A percentile compares a stretch with the other conserved stretches of the same genome.
phyloP scores from a whole-genome alignment of 768 basidiomycete genomes.

The Boletus subparvulus region DNA sequence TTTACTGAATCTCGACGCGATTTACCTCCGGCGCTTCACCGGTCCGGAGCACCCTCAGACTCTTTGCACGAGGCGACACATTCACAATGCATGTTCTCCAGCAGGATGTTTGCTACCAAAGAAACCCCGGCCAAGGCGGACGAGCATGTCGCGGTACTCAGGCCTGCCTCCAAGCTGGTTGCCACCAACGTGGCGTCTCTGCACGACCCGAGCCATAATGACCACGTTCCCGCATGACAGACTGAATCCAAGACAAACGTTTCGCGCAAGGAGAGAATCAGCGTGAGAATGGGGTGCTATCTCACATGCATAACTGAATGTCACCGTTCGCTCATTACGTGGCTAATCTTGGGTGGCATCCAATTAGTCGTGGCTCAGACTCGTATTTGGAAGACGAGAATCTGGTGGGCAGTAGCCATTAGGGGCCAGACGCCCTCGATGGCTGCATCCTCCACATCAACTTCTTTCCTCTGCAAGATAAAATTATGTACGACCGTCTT shows the following conservation, averaged over 20 bases:
- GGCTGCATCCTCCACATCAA: conserved; percentile 28
- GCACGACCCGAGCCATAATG: no score
- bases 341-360: neutral
- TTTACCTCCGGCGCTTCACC: neutral
- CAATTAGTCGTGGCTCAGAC: neutral
- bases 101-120: conserved; percentile 1
- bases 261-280: neutral
- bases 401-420: conserved; percentile 31
- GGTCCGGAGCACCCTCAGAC: neutral
- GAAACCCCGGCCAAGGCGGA: neutral
- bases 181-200: neutral
- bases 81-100: conserved; percentile 11
- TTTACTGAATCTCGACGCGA: conserved; percentile 1
- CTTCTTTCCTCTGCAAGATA: conserved; percentile 31
- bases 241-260: neutral
- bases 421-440: conserved; percentile 32
- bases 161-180: neutral
- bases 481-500: conserved; percentile 30
- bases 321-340: neutral
- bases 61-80: conserved; percentile 2
- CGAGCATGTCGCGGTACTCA: conserved; percentile 3
- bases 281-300: neutral
- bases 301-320: neutral
- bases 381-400: conserved; percentile 29
- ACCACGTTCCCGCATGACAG: neutral